Base-by-base conservation (phyloP, 2,329 filamentous ascomycete species). In the Calonectria crousiana region DNA sequence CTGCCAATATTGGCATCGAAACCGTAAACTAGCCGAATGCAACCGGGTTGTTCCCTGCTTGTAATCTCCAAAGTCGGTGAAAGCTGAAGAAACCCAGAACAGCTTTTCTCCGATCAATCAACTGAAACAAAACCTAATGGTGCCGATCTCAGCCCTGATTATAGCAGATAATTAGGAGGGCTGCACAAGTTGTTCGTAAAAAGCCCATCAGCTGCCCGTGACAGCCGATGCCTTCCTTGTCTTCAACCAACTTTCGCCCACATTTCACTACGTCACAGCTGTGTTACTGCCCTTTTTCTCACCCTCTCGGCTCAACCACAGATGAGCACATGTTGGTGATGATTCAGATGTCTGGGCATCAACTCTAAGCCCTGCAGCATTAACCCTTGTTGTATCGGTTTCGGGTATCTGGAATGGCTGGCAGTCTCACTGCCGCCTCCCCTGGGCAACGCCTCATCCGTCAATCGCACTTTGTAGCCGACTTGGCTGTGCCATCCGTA, bases 1-100 rank as follows among this genome's bases (percentile, higher is more conserved):
- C 58, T 64, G 36, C 58, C 58, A 44, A 64, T 64, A 36, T 64
- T 71, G 66, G 74, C 71, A 69, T 71, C 34, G 58, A 34, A 66
- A 65, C 36, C 49, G 49, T 52, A 49, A 30, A n/a, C 53, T 58
- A 58, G 41, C 53, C 65, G 64, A 72, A 72, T 66, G 65, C 28
- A 69, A 69, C 58, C 23, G 58, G 64, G 64, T 60, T 73, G 65
- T 74, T 64, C 58, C 58, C 36, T 64, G 58, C 23, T 18, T 20
- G n/a, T n/a, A 64, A 64, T 64, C 53, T 58, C 53, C 53, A 58
- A 26, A 23, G 53, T 38, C 28, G 14, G 49, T 28, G 14, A 13
- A 52, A 28, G 49, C 36, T 36, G 53, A 64, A 47, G 36, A 64
- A 38, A 38, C 28, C 58, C 58, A 58, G 32, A 58, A 58, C 38